Conservation (phyloP, 2,329 filamentous ascomycete genomes). For the Clarireedia sp. region DNA sequence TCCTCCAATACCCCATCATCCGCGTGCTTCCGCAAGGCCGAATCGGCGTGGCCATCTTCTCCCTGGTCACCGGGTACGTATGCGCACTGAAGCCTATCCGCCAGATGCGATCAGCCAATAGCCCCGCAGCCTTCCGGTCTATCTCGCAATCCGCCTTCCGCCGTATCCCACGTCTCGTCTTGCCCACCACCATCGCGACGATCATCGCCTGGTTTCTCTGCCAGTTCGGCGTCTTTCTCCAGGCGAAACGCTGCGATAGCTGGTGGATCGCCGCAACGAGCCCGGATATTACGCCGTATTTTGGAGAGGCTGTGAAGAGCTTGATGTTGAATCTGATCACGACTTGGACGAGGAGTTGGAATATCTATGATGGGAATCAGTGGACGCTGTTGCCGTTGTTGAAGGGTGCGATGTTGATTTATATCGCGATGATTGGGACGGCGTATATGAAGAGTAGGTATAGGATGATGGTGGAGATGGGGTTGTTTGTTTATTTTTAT, state of each 20-base stretch:
- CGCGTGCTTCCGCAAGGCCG: conserved; percentile 53
- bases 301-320: conserved; percentile 36
- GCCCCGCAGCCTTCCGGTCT: conserved; percentile 43
- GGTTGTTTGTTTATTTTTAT: conserved; percentile 43
- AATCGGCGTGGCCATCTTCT: conserved; percentile 58
- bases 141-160: conserved; percentile 51
- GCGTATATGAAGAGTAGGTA: conserved; percentile 41
- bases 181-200: conserved; percentile 49
- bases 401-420: conserved; percentile 47
- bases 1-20: conserved; percentile 51
- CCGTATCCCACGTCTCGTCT: conserved; percentile 48
- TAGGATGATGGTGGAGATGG: conserved; percentile 39
- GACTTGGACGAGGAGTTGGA: conserved; percentile 44
- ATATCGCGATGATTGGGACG: conserved; percentile 44
- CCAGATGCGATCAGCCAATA: conserved; percentile 45
- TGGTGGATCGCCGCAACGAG: conserved; percentile 49
- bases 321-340: conserved; percentile 38
- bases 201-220: conserved; percentile 46
- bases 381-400: conserved; percentile 51
- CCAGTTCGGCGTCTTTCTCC: conserved; percentile 48
- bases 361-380: conserved; percentile 49
- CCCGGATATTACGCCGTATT: conserved; percentile 34
- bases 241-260: conserved; percentile 48
- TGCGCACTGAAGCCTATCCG: conserved; percentile 54
- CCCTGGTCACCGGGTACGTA: conserved; percentile 57